Conservation (phyloP, 805 yeast genomes). For the Saturnispora diversa region DNA sequence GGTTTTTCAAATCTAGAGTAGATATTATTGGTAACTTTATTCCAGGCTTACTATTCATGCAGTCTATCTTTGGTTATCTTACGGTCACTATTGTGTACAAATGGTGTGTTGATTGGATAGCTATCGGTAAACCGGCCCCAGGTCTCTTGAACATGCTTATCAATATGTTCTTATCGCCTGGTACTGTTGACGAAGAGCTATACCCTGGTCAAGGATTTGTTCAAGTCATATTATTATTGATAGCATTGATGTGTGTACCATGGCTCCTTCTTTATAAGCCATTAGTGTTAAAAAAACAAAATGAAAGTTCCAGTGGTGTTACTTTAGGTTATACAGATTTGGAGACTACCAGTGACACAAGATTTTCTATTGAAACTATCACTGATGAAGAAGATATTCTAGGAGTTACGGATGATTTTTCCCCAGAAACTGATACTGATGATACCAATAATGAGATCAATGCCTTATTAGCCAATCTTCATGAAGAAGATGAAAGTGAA, state of each 20-base stretch:
- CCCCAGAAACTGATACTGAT: constrained; percentile 21
- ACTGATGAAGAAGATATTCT: too few species aligned
- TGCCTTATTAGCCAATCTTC: constrained; percentile 4
- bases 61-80: constrained; percentile 65
- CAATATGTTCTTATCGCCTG: constrained; percentile 69
- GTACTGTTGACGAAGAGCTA: constrained; percentile 54
- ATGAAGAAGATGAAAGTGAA: constrained; percentile 33
- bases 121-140: constrained; percentile 56
- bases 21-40: constrained; percentile 67
- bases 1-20: constrained; percentile 48
- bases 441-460: constrained; percentile 28
- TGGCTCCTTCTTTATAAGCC: constrained; percentile 64
- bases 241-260: constrained; percentile 67
- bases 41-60: constrained; percentile 70
- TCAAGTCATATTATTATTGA: constrained; percentile 47
- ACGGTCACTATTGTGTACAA: constrained; percentile 61
- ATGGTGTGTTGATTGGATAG: constrained; percentile 68
- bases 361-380: constrained; percentile 12
- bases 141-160: constrained; percentile 68
- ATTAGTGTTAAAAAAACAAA: constrained; percentile 34
- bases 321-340: constrained; percentile 46
- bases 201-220: constrained; percentile 58
- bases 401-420: too few species aligned
- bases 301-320: constrained; percentile 35
- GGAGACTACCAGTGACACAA: constrained; percentile 30